Evolutionary conservation across 2,329 filamentous ascomycete species (phyloP).

Genomic region (Lachnellula occidentalis): DNA sequence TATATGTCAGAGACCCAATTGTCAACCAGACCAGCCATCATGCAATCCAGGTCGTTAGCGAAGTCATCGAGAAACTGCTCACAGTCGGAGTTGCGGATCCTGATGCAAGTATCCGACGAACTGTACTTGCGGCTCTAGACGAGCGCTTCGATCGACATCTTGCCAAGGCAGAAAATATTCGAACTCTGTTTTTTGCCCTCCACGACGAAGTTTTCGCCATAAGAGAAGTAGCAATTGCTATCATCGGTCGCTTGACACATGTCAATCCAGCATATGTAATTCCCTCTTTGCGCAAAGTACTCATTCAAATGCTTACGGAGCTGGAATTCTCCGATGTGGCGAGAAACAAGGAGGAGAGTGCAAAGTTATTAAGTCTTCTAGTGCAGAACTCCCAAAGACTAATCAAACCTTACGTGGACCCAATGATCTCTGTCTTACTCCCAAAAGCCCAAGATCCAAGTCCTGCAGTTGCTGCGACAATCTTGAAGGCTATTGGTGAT

Average conservation of each 20-base stretch:
- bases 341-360: conserved; percentile 93
- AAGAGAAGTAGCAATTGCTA: conserved; percentile 88
- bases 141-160: conserved; percentile 92
- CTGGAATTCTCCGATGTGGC: conserved; percentile 94
- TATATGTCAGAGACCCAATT: conserved; percentile 94
- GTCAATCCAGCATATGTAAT: conserved; percentile 98
- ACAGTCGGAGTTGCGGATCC: conserved; percentile 92
- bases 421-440: conserved; percentile 90
- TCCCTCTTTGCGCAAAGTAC: conserved; percentile 85
- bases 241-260: conserved; percentile 86
- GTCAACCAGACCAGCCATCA: conserved; percentile 97
- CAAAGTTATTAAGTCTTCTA: conserved; percentile 84
- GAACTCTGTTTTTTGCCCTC: conserved; percentile 88
- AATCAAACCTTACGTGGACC: conserved; percentile 94
- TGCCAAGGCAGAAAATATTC: conserved; percentile 95
- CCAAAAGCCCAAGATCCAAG: conserved; percentile 85
- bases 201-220: conserved; percentile 94
- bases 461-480: conserved; percentile 85
- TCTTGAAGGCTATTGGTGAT: conserved; percentile 92
- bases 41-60: conserved; percentile 92
- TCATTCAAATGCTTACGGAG: conserved; percentile 93
- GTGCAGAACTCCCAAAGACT: conserved; percentile 89
- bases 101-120: conserved; percentile 81
- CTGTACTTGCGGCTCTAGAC: conserved; percentile 84
- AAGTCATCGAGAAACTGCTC: conserved; percentile 94